Base-by-base conservation (phyloP, 768 basidiomycete genomes). In the Termitomyces eurrhizus region DNA sequence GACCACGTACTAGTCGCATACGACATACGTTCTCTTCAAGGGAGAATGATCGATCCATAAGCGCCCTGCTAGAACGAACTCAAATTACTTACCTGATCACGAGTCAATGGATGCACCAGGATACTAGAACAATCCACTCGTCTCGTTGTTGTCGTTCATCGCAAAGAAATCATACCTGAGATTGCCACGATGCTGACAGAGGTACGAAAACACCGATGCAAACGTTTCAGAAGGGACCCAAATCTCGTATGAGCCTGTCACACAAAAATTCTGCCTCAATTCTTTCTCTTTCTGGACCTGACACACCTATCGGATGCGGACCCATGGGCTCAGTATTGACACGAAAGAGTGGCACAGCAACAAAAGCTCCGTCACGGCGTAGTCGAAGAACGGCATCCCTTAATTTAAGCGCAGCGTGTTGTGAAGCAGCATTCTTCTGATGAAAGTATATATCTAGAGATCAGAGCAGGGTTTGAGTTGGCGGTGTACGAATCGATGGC, bases 201-300 rank as follows among this genome's bases (percentile, higher is more conserved):
- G 77, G 62, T 90, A 92, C 11, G 89, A 91, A 68, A 85, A 92
- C n/a, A 92, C 85, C 0, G 87, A 78, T 0, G 81, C 73, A 67
- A 92, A 92, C 2, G 89, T 88, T 64, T 90, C 86, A 0, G 83
- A 78, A 1, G 90, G 90, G 29, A 80, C 85, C 90, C 90, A 92
- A 21, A 92, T 85, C 66, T 92, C 90, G 66, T 90, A 92, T 0
- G 89, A 91, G 4, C 90, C 90, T 56, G 33, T 37, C 7, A 14
- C 18, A 21, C 24, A 46, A 11, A 41, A 52, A 18, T 32, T 26
- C 3, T 14, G 35, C 12, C 24, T 24, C 8, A 36, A 3, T 49
- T n/a, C 11, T 39, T 12, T 5, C n/a, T 29, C 21, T 46, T 45
- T 9, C 13, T 36, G 16, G 11, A 39, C 36, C 35, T 13, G 11